phyloP scores from a whole-genome alignment of 441 rosid genomes.

The Bruguiera hainesii region DNA sequence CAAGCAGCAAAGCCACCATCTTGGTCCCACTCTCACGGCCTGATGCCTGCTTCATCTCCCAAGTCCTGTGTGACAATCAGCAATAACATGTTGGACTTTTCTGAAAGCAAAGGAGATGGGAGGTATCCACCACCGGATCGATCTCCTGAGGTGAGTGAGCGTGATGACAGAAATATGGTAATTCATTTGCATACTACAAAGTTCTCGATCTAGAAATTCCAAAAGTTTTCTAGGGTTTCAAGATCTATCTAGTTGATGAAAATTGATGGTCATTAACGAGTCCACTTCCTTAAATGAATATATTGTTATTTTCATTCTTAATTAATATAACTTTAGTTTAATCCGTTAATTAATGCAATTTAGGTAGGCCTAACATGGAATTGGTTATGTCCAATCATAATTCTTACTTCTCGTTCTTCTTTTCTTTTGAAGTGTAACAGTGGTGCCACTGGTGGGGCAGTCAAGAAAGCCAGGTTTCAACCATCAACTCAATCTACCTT shows the following conservation, averaged over 20 bases:
- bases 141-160: slow-evolving; percentile 51
- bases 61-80: slow-evolving; percentile 62
- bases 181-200: background rate
- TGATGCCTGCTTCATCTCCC: slow-evolving; percentile 34
- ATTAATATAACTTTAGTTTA: no score
- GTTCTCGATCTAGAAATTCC: background rate
- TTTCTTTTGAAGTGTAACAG: slow-evolving; percentile 52
- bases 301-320: no score
- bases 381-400: no score
- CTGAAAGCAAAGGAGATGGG: slow-evolving; percentile 42
- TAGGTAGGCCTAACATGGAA: no score
- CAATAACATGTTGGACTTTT: slow-evolving; percentile 63
- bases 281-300: no score
- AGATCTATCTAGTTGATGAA: background rate
- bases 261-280: no score
- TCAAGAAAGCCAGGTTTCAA: slow-evolving; percentile 72
- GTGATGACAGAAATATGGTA: background rate
- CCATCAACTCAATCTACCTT: slow-evolving; percentile 58
- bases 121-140: slow-evolving; percentile 56
- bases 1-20: background rate
- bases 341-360: no score
- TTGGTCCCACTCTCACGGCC: background rate
- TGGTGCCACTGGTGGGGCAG: slow-evolving; percentile 53
- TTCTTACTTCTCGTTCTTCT: no score
- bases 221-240: background rate